These are phyloP conservation scores for Crithidia brevicula DNA, from an alignment of 208 protist species.

Conservation along the genomic window DNA sequence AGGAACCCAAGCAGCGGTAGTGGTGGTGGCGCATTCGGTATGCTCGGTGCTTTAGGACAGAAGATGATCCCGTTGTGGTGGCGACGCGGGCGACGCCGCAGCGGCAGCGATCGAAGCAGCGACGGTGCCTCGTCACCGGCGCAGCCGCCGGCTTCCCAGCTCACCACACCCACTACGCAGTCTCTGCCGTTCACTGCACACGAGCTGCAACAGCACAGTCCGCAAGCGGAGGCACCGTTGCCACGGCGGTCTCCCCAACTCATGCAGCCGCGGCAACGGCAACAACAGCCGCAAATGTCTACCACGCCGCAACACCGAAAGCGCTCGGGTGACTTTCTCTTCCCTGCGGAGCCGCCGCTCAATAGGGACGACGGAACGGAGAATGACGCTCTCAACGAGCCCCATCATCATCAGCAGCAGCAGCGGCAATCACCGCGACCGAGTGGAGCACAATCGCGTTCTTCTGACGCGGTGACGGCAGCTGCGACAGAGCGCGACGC, in stretches of 20 bases:
- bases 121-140: too few species aligned
- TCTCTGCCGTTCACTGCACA: too few species aligned
- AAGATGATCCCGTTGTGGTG: constrained; percentile 14
- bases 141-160: too few species aligned
- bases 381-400: neutral
- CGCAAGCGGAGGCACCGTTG: too few species aligned
- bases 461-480: neutral
- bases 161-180: too few species aligned
- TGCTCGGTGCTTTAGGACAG: constrained; percentile 6
- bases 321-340: neutral
- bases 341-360: neutral
- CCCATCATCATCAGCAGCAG: neutral
- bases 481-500: too few species aligned
- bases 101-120: neutral
- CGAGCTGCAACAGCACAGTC: neutral
- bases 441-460: neutral
- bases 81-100: neutral
- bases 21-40: neutral
- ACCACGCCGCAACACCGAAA: neutral
- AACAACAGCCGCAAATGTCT: neutral
- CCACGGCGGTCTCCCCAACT: too few species aligned
- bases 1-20: too few species aligned
- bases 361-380: constrained; percentile 1
- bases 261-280: neutral
- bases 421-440: neutral